Evolutionary conservation across 1,139 yeast genomes (phyloP).

Genomic region (Candida glucosophila): DNA sequence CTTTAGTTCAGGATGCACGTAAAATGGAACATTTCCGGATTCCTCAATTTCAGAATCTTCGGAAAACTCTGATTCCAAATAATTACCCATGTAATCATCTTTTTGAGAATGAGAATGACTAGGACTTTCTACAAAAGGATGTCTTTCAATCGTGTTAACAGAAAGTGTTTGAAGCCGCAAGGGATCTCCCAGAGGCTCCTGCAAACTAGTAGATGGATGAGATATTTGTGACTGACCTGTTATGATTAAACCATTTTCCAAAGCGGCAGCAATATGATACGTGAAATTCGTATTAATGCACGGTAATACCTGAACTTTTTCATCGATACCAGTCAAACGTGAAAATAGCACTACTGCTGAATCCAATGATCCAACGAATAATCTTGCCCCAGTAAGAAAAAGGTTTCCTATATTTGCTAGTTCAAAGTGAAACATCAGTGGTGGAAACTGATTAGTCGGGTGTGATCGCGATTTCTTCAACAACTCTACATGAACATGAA

Average conservation of each 20-base stretch:
- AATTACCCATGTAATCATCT: too few relatives aligned
- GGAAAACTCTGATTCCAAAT: constrained; percentile 10
- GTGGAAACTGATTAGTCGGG: constrained; percentile 22
- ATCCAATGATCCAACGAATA: constrained; percentile 78
- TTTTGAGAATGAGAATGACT: too few relatives aligned
- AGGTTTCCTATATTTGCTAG: constrained; percentile 81
- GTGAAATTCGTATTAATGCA: constrained; percentile 80
- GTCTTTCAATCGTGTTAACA: too few relatives aligned
- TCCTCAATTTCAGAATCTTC: constrained; percentile 33
- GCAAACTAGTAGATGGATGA: constrained; percentile 48
- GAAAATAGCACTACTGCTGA: constrained; percentile 72
- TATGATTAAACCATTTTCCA: constrained; percentile 62
- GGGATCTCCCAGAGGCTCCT: constrained; percentile 3
- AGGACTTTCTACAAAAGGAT: too few relatives aligned
- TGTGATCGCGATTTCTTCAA: constrained; percentile 55
- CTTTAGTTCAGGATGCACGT: constrained; percentile 71
- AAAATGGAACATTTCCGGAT: constrained; percentile 59
- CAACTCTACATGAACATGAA: constrained; percentile 72
- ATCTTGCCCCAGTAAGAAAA: constrained; percentile 71
- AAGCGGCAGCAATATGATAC: constrained; percentile 74
- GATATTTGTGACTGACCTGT: constrained; percentile 96
- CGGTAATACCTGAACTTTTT: constrained; percentile 56
- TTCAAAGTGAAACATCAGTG: constrained; percentile 57
- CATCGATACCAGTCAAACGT: constrained; percentile 56
- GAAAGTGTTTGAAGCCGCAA: too few relatives aligned